Evolutionary conservation across 306 rosid species (phyloP).

Genomic region (barrel medic (Medicago truncatula)): DNA sequence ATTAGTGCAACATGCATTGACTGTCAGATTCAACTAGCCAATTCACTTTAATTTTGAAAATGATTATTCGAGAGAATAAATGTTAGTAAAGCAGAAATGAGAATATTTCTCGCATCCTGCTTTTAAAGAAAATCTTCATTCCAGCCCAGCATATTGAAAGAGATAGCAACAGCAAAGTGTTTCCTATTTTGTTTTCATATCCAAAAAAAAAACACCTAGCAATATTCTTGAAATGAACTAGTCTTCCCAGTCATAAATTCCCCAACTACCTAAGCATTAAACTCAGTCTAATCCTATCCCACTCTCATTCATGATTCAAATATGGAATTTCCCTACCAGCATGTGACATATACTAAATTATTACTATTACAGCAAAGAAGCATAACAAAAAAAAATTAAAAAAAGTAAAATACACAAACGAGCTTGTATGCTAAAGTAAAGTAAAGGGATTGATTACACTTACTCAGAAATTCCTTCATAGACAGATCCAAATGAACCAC

Average conservation of each 20-base stretch:
- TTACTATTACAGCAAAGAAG: slow-evolving; percentile 1
- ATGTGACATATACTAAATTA: background rate
- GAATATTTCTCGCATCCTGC: background rate
- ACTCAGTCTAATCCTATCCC: too few relatives aligned
- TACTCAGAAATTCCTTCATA: slow-evolving; percentile 91
- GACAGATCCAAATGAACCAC: slow-evolving; percentile 93
- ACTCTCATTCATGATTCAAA: background rate
- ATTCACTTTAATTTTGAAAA: background rate
- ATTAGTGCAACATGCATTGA: background rate
- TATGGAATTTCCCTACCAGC: background rate
- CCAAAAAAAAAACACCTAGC: background rate
- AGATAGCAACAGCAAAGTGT: background rate
- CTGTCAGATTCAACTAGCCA: background rate
- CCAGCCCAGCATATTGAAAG: background rate
- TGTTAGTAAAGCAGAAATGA: background rate
- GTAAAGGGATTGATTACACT: slow-evolving; percentile 40
- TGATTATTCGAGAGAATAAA: background rate
- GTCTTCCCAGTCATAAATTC: background rate
- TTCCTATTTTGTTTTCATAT: slow-evolving; percentile 16
- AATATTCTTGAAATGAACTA: background rate
- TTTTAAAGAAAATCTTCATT: background rate
- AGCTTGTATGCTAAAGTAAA: background rate
- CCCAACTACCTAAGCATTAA: background rate
- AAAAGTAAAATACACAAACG: background rate
- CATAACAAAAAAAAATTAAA: background rate